Base-by-base conservation (phyloP, 2,329 filamentous ascomycete species). In the Diaporthe nobilis region DNA sequence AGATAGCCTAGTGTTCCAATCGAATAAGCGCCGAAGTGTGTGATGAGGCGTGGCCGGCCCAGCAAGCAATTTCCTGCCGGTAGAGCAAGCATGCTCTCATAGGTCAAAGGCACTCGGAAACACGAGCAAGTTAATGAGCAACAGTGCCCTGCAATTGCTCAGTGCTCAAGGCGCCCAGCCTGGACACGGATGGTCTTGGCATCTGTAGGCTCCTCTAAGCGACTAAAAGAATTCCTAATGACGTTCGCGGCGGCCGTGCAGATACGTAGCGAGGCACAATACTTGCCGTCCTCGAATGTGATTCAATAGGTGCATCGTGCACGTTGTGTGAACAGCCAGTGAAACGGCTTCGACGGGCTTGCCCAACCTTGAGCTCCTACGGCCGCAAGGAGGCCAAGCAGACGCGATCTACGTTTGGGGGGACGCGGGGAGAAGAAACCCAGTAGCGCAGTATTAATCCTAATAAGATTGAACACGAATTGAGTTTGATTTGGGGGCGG, bases 401-500 rank as follows among this genome's bases (percentile, higher is more conserved):
- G n/a, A n/a, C 20, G 61, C 15, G 44, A 34, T 58, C 55, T 47
- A 10, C 28, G 37, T n/a, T 31, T n/a, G 58, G 53, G 70, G 55
- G 25, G 12, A 17, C 70, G 42, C 34, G 55, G 13, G 8, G 57
- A 31, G 15, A 60, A 49, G 28, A 44, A 28, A 9, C 37, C 31
- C 42, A 47, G n/a, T 28, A 31, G 61, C 61, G 17, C 42, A 47
- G 42, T 4, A 20, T 28, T 44, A 28, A 44, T 44, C 37, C 8
- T 39, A 60, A 47, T 34, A 68, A 49, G 57, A 37, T 60, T 51
- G 57, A 42, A 28, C 25, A n/a, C 42, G 39, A 57, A 71, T 49
- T 74, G 55, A 67, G 63, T 58, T 53, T 57, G 47, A 34, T 34
- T 42, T 67, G 53, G 74, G 71, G 55, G 57, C 39, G n/a, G 58